A percentile compares a stretch with the other conserved stretches of the same genome.
Evolutionary conservation across 2,329 filamentous ascomycete species (phyloP).

Genomic region (Pseudogymnoascus sp.): DNA sequence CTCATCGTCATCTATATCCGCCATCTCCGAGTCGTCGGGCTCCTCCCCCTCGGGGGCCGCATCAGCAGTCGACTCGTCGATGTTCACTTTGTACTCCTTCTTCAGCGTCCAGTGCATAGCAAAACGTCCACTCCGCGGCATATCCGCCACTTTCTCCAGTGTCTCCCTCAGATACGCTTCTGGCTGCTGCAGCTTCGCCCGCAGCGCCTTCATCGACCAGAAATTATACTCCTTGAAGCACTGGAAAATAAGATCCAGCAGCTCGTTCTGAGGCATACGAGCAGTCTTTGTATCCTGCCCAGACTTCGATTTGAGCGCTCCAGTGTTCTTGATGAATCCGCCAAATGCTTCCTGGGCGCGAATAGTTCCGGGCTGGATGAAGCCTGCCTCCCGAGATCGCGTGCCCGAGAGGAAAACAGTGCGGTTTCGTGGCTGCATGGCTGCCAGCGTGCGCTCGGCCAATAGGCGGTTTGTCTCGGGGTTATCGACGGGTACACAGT

Average conservation of each 20-base stretch:
- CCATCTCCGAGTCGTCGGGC: conserved; percentile 39
- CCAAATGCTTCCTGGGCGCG: conserved; percentile 38
- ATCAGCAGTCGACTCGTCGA: conserved; percentile 45
- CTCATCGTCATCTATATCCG: conserved; percentile 49
- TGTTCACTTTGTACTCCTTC: conserved; percentile 54
- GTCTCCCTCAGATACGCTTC: conserved; percentile 87
- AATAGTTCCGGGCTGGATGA: conserved; percentile 51
- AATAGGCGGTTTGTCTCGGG: conserved; percentile 59
- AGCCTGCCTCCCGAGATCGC: conserved; percentile 25
- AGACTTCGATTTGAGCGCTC: conserved; percentile 48
- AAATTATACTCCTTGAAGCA: conserved; percentile 82
- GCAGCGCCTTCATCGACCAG: conserved; percentile 88
- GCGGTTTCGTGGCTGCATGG: conserved; percentile 52
- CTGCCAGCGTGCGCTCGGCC: conserved; percentile 47
- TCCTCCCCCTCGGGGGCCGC: conserved; percentile 31
- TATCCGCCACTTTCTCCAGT: conserved; percentile 71
- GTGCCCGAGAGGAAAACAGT: conserved; percentile 34
- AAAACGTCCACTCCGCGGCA: conserved; percentile 77
- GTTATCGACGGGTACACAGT: conserved; percentile 64
- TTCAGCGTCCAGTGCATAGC: conserved; percentile 80
- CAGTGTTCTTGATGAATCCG: conserved; percentile 48
- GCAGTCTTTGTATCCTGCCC: conserved; percentile 74
- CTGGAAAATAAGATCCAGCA: conserved; percentile 75
- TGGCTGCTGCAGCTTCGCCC: conserved; percentile 70
- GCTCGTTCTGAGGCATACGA: conserved; percentile 80